These are phyloP conservation scores for Saccharum hybrid DNA, from an alignment of 202 grass and related monocot genomes.

Conservation along the genomic window DNA sequence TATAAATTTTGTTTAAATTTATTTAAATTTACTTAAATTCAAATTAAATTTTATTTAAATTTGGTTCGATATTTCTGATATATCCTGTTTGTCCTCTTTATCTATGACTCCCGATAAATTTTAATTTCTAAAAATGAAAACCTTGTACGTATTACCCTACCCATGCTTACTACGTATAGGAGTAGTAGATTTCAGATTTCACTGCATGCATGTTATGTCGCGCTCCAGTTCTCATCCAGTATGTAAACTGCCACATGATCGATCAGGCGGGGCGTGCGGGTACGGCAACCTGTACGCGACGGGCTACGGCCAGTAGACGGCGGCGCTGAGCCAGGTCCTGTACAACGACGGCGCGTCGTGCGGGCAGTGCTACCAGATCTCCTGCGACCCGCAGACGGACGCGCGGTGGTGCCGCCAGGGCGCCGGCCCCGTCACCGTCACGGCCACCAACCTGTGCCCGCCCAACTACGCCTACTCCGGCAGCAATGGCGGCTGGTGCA, in stretches of 20 bases:
- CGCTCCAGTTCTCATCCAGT: too few relatives aligned
- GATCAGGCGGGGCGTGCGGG: slow-evolving; percentile 71
- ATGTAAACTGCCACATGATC: not conserved
- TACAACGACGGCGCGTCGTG: slow-evolving; percentile 59
- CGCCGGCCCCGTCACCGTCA: slow-evolving; percentile 45
- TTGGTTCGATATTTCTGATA: too few relatives aligned
- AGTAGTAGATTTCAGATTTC: too few relatives aligned
- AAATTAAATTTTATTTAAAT: too few relatives aligned
- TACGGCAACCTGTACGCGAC: slow-evolving; percentile 61
- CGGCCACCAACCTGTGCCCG: slow-evolving; percentile 69
- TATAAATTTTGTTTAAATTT: too few relatives aligned
- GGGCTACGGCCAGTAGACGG: slow-evolving; percentile 58
- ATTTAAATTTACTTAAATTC: too few relatives aligned
- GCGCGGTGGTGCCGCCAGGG: slow-evolving; percentile 27
- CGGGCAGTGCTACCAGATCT: slow-evolving; percentile 58
- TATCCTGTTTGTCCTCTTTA: too few relatives aligned
- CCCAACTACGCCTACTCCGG: slow-evolving; percentile 68
- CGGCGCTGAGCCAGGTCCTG: slow-evolving; percentile 64
- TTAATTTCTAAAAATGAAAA: too few relatives aligned
- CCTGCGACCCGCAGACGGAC: slow-evolving; percentile 18
- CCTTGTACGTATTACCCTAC: too few relatives aligned
- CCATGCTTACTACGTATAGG: too few relatives aligned
- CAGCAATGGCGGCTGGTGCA: slow-evolving; percentile 82
- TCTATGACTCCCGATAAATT: too few relatives aligned
- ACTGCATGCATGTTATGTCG: too few relatives aligned